Percentiles rank a stretch among this genome's conserved stretches.
These are phyloP conservation scores for Aspergillus indologenus DNA, from an alignment of 495 filamentous ascomycete genomes.

Conservation along the genomic window DNA sequence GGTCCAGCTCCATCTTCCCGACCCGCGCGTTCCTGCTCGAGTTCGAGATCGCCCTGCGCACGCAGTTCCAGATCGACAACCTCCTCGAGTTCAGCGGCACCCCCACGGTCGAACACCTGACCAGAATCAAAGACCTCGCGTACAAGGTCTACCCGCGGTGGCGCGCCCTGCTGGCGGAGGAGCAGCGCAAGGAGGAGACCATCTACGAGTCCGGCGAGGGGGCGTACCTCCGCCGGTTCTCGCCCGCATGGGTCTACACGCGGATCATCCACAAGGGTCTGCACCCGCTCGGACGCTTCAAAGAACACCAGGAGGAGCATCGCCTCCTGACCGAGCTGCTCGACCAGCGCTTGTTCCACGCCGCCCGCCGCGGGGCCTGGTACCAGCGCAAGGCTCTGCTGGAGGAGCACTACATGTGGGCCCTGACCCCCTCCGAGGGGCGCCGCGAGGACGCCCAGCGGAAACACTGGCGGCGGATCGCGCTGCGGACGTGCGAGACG, in stretches of 20 bases:
- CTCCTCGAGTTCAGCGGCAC: constrained; percentile 81
- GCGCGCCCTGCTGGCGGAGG: constrained; percentile 68
- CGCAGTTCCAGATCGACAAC: constrained; percentile 77
- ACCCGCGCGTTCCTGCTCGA: constrained; percentile 74
- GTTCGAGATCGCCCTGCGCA: constrained; percentile 82
- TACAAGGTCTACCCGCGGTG: constrained; percentile 77
- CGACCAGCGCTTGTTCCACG: constrained; percentile 77
- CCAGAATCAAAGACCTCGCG: constrained; percentile 68
- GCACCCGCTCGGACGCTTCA: constrained; percentile 77
- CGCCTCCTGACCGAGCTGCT: constrained; percentile 72
- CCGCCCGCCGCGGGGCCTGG: constrained; percentile 82
- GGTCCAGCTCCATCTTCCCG: constrained; percentile 83
- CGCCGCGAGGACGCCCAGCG: constrained; percentile 62
- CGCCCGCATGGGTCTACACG: constrained; percentile 90
- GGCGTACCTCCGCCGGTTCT: constrained; percentile 87
- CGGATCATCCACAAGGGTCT: constrained; percentile 87
- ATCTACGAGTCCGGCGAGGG: constrained; percentile 84
- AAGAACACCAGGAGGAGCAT: constrained; percentile 76
- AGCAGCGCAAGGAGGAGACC: constrained; percentile 74
- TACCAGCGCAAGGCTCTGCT: constrained; percentile 93
- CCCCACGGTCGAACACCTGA: constrained; percentile 60
- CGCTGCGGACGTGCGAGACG: constrained; percentile 78
- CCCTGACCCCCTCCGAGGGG: constrained; percentile 48
- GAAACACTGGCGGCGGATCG: constrained; percentile 79
- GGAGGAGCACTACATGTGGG: constrained; percentile 92